Percentiles rank a stretch among this genome's conserved stretches.
phyloP scores from a whole-genome alignment of 2,329 filamentous ascomycete species.

The Gaeumannomyces tritici region DNA sequence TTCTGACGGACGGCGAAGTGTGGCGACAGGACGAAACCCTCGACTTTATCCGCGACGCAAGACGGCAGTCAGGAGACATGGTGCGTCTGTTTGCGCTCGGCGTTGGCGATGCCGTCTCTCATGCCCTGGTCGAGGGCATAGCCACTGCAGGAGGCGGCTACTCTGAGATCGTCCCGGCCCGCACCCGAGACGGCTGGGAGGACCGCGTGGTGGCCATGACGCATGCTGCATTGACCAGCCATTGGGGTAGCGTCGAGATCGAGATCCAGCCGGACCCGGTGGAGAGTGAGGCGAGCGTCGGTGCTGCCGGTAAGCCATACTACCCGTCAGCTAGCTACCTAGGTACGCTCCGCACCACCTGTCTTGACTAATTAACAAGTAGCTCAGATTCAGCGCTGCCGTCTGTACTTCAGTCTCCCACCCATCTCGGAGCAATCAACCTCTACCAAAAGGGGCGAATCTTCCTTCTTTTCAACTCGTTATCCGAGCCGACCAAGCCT shows the following conservation, averaged over 20 bases:
- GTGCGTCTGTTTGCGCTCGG: slow-evolving; percentile 40
- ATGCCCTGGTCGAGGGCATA: slow-evolving; percentile 48
- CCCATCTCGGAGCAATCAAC: neutral
- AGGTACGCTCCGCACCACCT: no score
- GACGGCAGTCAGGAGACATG: neutral
- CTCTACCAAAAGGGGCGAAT: neutral
- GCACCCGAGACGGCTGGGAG: slow-evolving; percentile 9
- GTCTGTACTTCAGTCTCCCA: neutral
- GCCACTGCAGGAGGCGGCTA: slow-evolving; percentile 49
- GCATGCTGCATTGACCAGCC: slow-evolving; percentile 6
- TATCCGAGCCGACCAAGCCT: no score
- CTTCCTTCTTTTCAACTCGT: neutral
- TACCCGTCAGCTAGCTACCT: no score
- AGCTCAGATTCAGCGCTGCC: neutral
- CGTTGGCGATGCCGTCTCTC: slow-evolving; percentile 43
- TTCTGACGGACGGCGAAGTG: neutral
- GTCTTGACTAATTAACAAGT: neutral
- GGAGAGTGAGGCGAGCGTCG: no score
- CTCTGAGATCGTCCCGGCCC: slow-evolving; percentile 18
- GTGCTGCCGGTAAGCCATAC: no score
- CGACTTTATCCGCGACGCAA: neutral
- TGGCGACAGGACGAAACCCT: neutral
- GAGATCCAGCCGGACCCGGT: no score
- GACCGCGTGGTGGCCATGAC: slow-evolving; percentile 10
- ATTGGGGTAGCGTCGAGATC: neutral